Evolutionary conservation across 768 basidiomycete genomes (phyloP).

Genomic region (Mycena pura): DNA sequence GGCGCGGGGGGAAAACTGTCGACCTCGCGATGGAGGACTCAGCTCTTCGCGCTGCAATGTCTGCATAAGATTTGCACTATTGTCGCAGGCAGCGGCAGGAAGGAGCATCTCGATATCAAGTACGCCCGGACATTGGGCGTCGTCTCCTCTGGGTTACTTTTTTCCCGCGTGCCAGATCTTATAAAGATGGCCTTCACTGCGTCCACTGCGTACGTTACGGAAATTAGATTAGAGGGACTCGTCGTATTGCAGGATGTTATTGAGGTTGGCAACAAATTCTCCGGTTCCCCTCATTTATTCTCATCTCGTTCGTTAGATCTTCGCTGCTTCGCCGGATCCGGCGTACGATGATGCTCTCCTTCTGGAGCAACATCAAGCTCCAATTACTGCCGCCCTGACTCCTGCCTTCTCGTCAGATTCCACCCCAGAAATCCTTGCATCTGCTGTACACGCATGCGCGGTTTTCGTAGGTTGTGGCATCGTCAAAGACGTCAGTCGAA

Average conservation of each 20-base stretch:
- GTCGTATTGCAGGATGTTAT: slow-evolving; percentile 92
- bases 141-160: slow-evolving; percentile 67
- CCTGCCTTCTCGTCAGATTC: slow-evolving; percentile 96
- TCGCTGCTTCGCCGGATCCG: slow-evolving; percentile 86
- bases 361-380: slow-evolving; percentile 97
- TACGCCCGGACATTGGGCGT: slow-evolving; percentile 70
- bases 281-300: background rate
- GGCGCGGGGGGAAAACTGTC: slow-evolving; percentile 47
- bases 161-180: slow-evolving; percentile 87
- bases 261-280: slow-evolving; percentile 56
- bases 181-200: slow-evolving; percentile 99
- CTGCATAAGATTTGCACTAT: slow-evolving; percentile 87
- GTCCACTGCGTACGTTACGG: slow-evolving; percentile 94
- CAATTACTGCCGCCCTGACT: slow-evolving; percentile 95
- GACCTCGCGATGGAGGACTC: slow-evolving; percentile 94
- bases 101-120: slow-evolving; percentile 84
- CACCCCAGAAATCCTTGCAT: slow-evolving; percentile 92
- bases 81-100: slow-evolving; percentile 72
- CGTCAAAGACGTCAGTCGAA: slow-evolving; percentile 85
- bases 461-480: slow-evolving; percentile 95
- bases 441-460: slow-evolving; percentile 92
- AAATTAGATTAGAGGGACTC: slow-evolving; percentile 91
- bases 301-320: slow-evolving; percentile 62
- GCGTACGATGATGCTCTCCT: slow-evolving; percentile 90
- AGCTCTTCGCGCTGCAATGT: slow-evolving; percentile 92